Evolutionary conservation across 2,329 filamentous ascomycete genomes (phyloP).

Genomic region (Mycogone perniciosa): DNA sequence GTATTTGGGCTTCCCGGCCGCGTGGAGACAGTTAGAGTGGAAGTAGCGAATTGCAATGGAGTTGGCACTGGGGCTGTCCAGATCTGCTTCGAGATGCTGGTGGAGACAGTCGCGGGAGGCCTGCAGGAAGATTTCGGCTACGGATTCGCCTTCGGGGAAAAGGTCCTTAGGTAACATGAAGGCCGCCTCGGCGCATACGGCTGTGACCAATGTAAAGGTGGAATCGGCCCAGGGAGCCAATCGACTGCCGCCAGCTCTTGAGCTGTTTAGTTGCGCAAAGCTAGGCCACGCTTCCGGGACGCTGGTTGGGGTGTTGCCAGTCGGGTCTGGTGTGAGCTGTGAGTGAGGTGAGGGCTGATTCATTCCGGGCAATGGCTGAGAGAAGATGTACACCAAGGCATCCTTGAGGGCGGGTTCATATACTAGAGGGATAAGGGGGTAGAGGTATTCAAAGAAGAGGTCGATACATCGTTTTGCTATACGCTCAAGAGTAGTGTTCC

Average conservation of each 20-base stretch:
- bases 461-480: slow-evolving; percentile 30
- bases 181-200: slow-evolving; percentile 37
- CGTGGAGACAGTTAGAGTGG: slow-evolving; percentile 40
- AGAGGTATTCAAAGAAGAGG: slow-evolving; percentile 38
- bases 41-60: slow-evolving; percentile 39
- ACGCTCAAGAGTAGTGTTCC: slow-evolving; percentile 20
- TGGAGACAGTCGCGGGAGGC: slow-evolving; percentile 33
- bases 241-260: slow-evolving; percentile 5
- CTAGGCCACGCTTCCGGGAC: slow-evolving; percentile 7
- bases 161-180: slow-evolving; percentile 34
- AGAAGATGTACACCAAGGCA: slow-evolving; percentile 28
- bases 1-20: slow-evolving; percentile 34
- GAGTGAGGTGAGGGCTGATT: slow-evolving; percentile 10
- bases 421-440: slow-evolving; percentile 35
- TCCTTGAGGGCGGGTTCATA: slow-evolving; percentile 35
- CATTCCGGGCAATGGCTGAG: slow-evolving; percentile 11
- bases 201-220: slow-evolving; percentile 36
- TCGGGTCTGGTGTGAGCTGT: slow-evolving; percentile 9
- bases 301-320: slow-evolving; percentile 11
- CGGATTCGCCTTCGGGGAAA: slow-evolving; percentile 31
- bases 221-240: slow-evolving; percentile 30
- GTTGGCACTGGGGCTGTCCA: slow-evolving; percentile 36
- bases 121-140: slow-evolving; percentile 33
- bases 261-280: slow-evolving; percentile 6
- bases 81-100: slow-evolving; percentile 34